Evolutionary conservation across 768 basidiomycete genomes (phyloP), one percentile per base, ranked within the genome.

Genomic region (Pholiota microspora): DNA sequence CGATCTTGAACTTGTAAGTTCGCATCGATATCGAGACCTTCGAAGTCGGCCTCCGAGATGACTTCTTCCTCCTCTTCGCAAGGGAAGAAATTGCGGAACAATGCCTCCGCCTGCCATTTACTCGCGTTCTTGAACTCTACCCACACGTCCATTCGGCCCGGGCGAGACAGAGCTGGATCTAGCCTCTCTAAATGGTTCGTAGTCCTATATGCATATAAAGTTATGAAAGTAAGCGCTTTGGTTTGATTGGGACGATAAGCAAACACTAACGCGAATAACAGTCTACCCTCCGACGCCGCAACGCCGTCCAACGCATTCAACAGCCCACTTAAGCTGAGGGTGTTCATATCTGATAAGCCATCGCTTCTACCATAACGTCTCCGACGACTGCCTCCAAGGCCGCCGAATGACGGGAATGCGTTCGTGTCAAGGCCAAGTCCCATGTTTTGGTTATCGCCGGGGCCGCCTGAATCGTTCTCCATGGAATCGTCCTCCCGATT

Each of bases 141-240:
- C 85, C 90, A 92, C 7, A 96, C 89, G 64, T 95, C 94, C 88
- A 92, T 90, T 25, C 89, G 87, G 15, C 94, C 94, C 4, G 94
- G 92, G 50, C 94, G 86, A n/a, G 86, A 89, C 9, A 96, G 82
- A 0, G 94, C 94, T 3, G 92, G 90, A 62, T 96, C 94, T 1
- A 96, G 80, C 29, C 88, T 83, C 62, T 94, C 91, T n/a, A 94
- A 76, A 64, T 95, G 93, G 69, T 95, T 95, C 9, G 91, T 93
- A 15, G 91, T 93, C 0, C 90, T 92, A 38, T 12, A 15, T 18
- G 55, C 27, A 61, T 40, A 8, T 15, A n/a, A n/a, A n/a, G n/a
- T n/a, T n/a, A n/a, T n/a, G n/a, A n/a, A n/a, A n/a, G n/a, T n/a
- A n/a, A n/a, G n/a, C n/a, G 31, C 15, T 38, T 44, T 24, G 3